Evolutionary conservation across 2,329 filamentous ascomycete genomes (phyloP), one percentile per base, ranked within the genome.

Genomic region (Colletotrichum spinosum): DNA sequence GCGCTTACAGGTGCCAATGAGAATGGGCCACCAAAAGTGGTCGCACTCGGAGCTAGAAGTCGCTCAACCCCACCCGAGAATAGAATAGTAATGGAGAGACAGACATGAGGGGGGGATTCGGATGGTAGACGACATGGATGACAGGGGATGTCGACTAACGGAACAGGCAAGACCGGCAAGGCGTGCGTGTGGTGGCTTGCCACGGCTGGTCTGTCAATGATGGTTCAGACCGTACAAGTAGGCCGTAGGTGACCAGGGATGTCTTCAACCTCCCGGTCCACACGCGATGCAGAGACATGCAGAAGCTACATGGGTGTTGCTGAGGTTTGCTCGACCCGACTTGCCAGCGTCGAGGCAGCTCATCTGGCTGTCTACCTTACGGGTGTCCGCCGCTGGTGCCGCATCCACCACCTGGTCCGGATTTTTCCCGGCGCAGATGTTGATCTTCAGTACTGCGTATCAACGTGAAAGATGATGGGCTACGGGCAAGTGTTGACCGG

Each of bases 1-100:
- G 81, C 81, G 81, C 81, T 83, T 82, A 81, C 73, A 78, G 73
- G 73, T 73, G 70, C 81, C 81, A 83, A 83, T 83, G 73, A 78
- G 74, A 71, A 70, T 70, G 73, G 73, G 68, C 69, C 68, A 68
- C 55, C 55, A 48, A 63, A 69, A 34, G 25, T 63, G 61, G 61
- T 61, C 68, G 65, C 61, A 65, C 54, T 59, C 55, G 34, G 33
- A 53, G 56, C 69, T 69, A 64, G 69, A 11, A 65, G 65, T 70
- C 71, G 70, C 55, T 55, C 44, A 56, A 62, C 62, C 60, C 65
- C 66, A 67, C 66, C 57, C 63, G 49, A 68, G 65, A 60, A 69
- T 68, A 68, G 65, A 56, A 65, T 57, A 62, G 62, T 41, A 62
- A 53, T 65, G 37, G 63, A 62, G 33, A 56, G 52, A 48, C 51